A percentile compares a stretch with the other conserved stretches of the same genome.
Evolutionary conservation across 2,329 filamentous ascomycete genomes (phyloP).

Genomic region (Orbilia javanica): DNA sequence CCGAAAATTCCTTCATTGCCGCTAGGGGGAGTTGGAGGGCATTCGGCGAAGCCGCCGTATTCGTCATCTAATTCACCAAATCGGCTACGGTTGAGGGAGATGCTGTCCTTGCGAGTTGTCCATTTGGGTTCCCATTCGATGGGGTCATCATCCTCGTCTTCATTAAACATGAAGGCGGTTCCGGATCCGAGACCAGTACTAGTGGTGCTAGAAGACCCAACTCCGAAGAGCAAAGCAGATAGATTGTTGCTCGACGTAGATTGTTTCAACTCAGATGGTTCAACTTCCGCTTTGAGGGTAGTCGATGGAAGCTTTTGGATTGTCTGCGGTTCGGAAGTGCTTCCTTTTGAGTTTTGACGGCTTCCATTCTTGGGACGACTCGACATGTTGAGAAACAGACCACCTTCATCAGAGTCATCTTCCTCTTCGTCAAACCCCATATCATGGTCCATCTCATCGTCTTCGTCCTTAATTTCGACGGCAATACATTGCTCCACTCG

Average conservation of each 20-base stretch:
- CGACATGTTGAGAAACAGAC: slow-evolving; percentile 82
- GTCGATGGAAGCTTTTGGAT: slow-evolving; percentile 90
- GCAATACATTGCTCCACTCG: slow-evolving; percentile 96
- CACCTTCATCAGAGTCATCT: slow-evolving; percentile 74
- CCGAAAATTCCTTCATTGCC: slow-evolving; percentile 60
- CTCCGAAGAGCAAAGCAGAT: slow-evolving; percentile 62
- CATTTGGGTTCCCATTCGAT: slow-evolving; percentile 59
- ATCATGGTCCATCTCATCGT: slow-evolving; percentile 73
- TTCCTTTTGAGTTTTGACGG: slow-evolving; percentile 72
- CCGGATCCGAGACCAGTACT: slow-evolving; percentile 60
- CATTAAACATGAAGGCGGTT: slow-evolving; percentile 56
- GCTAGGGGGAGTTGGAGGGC: slow-evolving; percentile 55
- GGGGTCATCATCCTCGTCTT: slow-evolving; percentile 62
- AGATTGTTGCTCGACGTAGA: slow-evolving; percentile 68
- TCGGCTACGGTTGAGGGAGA: slow-evolving; percentile 42
- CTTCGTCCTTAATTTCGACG: slow-evolving; percentile 84
- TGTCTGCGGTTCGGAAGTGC: slow-evolving; percentile 76
- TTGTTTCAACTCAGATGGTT: slow-evolving; percentile 76
- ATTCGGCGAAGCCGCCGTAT: slow-evolving; percentile 56
- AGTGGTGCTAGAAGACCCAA: slow-evolving; percentile 65
- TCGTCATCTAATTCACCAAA: slow-evolving; percentile 55
- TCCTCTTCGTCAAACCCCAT: slow-evolving; percentile 69
- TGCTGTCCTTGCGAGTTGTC: slow-evolving; percentile 49
- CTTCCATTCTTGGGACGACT: slow-evolving; percentile 69
- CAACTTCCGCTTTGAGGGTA: slow-evolving; percentile 84